These are phyloP conservation scores for Cryptococcus hybrid DNA, from an alignment of 1,284 basidiomycete species.

Conservation along the genomic window DNA sequence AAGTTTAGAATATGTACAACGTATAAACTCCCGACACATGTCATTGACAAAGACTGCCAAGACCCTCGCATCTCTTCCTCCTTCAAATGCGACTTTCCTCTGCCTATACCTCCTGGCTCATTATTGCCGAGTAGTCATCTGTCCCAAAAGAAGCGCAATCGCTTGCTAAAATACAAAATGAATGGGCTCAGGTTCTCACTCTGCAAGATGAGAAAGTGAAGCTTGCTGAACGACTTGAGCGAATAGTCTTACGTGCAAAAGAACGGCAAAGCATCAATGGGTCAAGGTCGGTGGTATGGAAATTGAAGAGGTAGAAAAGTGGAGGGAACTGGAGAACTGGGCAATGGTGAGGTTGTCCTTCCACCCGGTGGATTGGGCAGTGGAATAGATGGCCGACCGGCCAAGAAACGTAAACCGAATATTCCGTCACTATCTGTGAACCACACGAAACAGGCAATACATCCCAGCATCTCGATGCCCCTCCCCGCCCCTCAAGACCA, in stretches of 20 bases:
- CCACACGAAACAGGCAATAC: constrained; percentile 9
- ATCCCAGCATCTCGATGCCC: constrained; percentile 22
- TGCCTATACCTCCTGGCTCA: constrained; percentile 27
- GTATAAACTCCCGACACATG: constrained; percentile 41
- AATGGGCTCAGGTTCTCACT: constrained; percentile 45
- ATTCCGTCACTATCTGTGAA: constrained; percentile 18
- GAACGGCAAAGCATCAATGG: constrained; percentile 47
- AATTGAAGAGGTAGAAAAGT: constrained; percentile 33
- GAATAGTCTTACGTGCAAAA: constrained; percentile 40
- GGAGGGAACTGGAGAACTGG: constrained; percentile 25
- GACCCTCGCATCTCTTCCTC: constrained; percentile 10
- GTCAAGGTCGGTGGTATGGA: constrained; percentile 45
- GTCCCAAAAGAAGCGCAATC: constrained; percentile 38
- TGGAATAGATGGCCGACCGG: constrained; percentile 25
- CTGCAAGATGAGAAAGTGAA: constrained; percentile 48
- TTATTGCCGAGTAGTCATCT: constrained; percentile 38
- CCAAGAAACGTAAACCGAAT: constrained; percentile 33
- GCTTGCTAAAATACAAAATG: constrained; percentile 43
- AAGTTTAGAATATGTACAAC: constrained; percentile 28
- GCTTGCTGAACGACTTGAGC: constrained; percentile 44
- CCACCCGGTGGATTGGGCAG: constrained; percentile 38
- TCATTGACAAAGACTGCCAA: constrained; percentile 36
- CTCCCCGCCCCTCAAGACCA: constrained; percentile 24
- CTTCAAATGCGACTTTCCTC: constrained; percentile 21
- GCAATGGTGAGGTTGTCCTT: constrained; percentile 35